phyloP scores from a whole-genome alignment of 176 grass and related monocot genomes.

The Elymus sibiricus region DNA sequence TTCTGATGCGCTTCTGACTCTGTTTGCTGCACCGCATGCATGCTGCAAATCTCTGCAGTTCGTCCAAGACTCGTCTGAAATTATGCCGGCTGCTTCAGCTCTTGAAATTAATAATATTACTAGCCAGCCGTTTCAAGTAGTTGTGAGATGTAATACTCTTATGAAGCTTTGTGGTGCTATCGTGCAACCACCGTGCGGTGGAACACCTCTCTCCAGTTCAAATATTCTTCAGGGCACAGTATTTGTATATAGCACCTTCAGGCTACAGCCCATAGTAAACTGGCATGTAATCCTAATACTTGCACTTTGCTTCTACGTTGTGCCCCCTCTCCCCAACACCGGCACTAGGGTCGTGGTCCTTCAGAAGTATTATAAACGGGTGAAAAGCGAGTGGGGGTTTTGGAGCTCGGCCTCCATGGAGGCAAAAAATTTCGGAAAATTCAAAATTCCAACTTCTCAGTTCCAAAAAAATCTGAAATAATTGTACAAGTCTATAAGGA shows the following conservation, averaged over 20 bases:
- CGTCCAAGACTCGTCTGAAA: conserved; percentile 23
- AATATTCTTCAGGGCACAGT: neutral
- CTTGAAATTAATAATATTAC: neutral
- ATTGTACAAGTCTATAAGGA: no score
- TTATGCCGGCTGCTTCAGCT: neutral
- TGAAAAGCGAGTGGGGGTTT: no score
- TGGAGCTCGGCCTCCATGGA: no score
- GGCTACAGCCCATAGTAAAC: neutral
- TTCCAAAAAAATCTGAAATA: no score
- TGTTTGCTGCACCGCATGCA: neutral
- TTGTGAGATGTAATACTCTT: neutral
- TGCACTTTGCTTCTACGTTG: neutral
- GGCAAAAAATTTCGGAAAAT: no score
- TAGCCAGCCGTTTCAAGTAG: neutral
- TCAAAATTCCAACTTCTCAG: no score
- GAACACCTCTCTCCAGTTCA: neutral
- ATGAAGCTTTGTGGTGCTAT: neutral
- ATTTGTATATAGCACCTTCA: neutral
- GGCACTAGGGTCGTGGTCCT: neutral
- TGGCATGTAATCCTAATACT: neutral
- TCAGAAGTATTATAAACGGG: neutral
- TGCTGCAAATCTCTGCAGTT: conserved; percentile 24
- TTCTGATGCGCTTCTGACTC: neutral
- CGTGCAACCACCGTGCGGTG: neutral
- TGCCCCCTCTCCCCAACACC: neutral